Base-by-base conservation (phyloP, 495 filamentous ascomycete genomes). In the Penicillium odoratum region DNA sequence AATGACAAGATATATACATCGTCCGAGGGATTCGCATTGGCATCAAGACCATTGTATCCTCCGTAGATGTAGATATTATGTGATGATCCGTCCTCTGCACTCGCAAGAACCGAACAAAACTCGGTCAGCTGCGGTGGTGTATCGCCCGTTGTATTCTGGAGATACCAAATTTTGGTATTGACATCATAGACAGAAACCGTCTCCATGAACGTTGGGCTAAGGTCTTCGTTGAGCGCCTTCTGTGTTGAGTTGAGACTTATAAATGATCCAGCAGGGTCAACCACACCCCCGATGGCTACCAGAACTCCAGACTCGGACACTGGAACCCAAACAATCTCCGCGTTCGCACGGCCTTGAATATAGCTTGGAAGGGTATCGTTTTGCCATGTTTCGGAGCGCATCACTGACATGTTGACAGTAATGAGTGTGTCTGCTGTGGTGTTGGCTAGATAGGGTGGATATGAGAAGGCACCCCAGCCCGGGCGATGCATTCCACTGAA, bases 61-160 rank as follows among this genome's bases (percentile, higher is more conserved):
- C 88, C 88, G 59, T 92, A 92, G 57, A 87, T 86, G 65, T 91
- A 92, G 53, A 92, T 88, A 60, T 89, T 87, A 65, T 83, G 82
- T 13, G 83, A 85, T 6, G 83, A 85, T 4, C 63, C 67, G 61
- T 92, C 88, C 33, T 72, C 56, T 1, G 88, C 85, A 16, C 79
- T 69, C 0, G 83, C 87, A 33, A 86, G 74, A 1, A 88, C 83
- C 25, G 86, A 84, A 67, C 88, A 91, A 33, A 88, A 88, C 58
- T 82, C 74, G 2, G 86, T 80, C 13, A 80, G 64, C 55, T 77
- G 63, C 0, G 74, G 70, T 4, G 87, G 88, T 7, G 61, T 74
- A 15, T 81, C 74, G 5, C 79, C 84, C 0, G 70, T 71, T 0
- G 88, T 87, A 10, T 79, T 72, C 65, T 92, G 88, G 30, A 77